Base-by-base conservation (phyloP, 495 filamentous ascomycete genomes). In the Aspergillus nidulans region DNA sequence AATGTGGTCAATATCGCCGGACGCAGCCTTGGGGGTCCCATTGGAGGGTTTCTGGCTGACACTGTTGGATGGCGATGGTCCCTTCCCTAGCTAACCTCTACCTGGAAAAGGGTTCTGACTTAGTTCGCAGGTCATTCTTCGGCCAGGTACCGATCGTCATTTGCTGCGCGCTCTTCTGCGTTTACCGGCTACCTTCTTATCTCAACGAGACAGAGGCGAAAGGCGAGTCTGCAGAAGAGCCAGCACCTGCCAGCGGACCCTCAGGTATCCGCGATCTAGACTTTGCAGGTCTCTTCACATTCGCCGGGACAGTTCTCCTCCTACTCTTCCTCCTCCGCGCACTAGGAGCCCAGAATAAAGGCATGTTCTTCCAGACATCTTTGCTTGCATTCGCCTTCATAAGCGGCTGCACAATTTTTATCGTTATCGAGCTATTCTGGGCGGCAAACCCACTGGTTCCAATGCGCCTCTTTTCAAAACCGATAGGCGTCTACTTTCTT, bases 41-140 rank as follows among this genome's bases (percentile, higher is more conserved):
- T 69, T 20, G 68, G 67, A 0, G 68, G 67, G 2, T 30, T 68
- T 12, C 47, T 71, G 8, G 24, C 52, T 0, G 65, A 66, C 16
- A 56, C 55, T 2, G 53, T 71, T 32, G 68, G 68, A 16, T 71
- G 68, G 68, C 53, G 66, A 63, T 69, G 64, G 68, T 67, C 26
- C 9, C 26, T 9, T 9, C 26, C 26, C 26, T 28, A 28, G 9
- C 4, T 28, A 28, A 9, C n/a, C n/a, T 4, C 4, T 28, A 28
- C 9, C 26, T 28, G 4, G 26, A 4, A 28, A 9, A 28, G 9
- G 26, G 15, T 6, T 10, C 30, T 34, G 30, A 34, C 30, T n/a
- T 9, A 16, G 18, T n/a, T 12, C 13, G 20, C 12, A 72, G 69
- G 68, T 61, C 63, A 1, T 71, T 71, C 56, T 42, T 64, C 40